phyloP scores from a whole-genome alignment of 148 eudicot species.

The Gaultheria prostrata region DNA sequence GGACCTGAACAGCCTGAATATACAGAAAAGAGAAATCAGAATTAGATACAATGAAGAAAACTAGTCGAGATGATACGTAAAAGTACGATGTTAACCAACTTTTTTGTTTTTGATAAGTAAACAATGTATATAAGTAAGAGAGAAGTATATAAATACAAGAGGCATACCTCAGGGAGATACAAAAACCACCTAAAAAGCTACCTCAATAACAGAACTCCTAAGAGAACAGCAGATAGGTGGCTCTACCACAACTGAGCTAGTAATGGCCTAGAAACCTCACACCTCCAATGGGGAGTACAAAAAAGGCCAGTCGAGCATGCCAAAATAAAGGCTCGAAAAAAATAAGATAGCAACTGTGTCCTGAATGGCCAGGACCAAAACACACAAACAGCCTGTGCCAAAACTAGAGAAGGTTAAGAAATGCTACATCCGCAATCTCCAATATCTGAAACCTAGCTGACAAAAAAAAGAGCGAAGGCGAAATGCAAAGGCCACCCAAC shows the following conservation, averaged over 20 bases:
- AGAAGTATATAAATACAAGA: neutral
- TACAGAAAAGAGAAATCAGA: neutral
- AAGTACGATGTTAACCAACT: no score
- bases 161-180: neutral
- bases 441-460: neutral
- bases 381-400: neutral
- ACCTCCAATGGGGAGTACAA: neutral
- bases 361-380: neutral
- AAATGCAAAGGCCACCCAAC: neutral
- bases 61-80: neutral
- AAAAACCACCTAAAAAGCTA: neutral
- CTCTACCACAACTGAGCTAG: neutral
- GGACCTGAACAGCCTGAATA: constrained; percentile 79
- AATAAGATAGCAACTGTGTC: neutral
- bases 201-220: neutral
- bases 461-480: neutral
- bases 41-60: neutral
- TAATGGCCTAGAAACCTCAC: neutral
- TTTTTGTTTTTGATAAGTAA: no score
- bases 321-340: no score
- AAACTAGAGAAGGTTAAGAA: neutral
- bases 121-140: no score
- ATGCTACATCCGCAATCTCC: neutral
- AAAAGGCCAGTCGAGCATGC: neutral
- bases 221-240: neutral